A percentile compares a stretch with the other conserved stretches of the same genome.
These are phyloP conservation scores for Mycosphaerella sp. DNA, from an alignment of 2,329 filamentous ascomycete species.

Conservation along the genomic window DNA sequence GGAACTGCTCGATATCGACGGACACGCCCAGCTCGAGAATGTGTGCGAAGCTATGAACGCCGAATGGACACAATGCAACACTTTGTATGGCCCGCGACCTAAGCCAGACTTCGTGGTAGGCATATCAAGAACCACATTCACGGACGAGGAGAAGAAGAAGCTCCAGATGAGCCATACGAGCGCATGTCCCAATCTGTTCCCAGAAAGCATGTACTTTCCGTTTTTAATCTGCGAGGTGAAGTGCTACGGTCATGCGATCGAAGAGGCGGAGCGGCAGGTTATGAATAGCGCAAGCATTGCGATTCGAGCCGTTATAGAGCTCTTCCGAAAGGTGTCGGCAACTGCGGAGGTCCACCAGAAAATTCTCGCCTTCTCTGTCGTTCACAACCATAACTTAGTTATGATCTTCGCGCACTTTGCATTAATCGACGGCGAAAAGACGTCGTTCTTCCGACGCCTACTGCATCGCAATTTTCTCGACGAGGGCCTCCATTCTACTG, in stretches of 20 bases:
- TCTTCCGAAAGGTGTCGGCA: slow-evolving; percentile 6
- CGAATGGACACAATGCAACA: slow-evolving; percentile 14
- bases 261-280: slow-evolving; percentile 18
- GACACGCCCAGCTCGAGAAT: not conserved
- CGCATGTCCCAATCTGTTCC: slow-evolving; percentile 9
- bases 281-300: slow-evolving; percentile 21
- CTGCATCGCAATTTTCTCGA: too few species aligned
- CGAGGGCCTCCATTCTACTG: too few species aligned
- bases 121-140: slow-evolving; percentile 11
- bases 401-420: slow-evolving; percentile 1
- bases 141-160: slow-evolving; percentile 12
- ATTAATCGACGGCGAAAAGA: too few species aligned
- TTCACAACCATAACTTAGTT: slow-evolving; percentile 13
- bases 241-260: slow-evolving; percentile 8
- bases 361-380: slow-evolving; percentile 14
- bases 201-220: slow-evolving; percentile 14
- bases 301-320: slow-evolving; percentile 15
- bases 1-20: slow-evolving; percentile 5
- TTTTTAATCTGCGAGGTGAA: slow-evolving; percentile 20
- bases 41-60: slow-evolving; percentile 9
- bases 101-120: slow-evolving; percentile 16
- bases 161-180: slow-evolving; percentile 10
- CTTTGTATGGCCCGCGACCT: slow-evolving; percentile 10
- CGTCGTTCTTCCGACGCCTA: too few species aligned
- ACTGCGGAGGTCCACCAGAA: slow-evolving; percentile 7